A percentile compares a stretch with the other conserved stretches of the same genome.
Conservation (phyloP, 352 stramenopile species). For the Hyphochytrium catenoides region DNA sequence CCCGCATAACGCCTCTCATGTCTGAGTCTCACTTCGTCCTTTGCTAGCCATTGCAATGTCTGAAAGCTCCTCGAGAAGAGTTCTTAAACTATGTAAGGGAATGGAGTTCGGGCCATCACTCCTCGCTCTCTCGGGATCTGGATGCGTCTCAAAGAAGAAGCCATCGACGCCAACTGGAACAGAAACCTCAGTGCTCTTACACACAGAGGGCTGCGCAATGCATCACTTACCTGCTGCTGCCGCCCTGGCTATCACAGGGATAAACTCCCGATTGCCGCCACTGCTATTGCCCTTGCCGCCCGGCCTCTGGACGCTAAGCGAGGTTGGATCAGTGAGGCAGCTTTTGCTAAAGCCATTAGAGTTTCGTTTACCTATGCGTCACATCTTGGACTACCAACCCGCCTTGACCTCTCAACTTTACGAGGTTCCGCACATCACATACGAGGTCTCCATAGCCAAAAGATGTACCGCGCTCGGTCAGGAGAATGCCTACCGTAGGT, state of each 20-base stretch:
- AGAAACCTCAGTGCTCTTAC: neutral
- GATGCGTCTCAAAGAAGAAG: conserved; percentile 68
- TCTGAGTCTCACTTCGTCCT: too few species aligned
- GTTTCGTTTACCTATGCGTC: conserved; percentile 25
- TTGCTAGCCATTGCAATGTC: conserved; percentile 24
- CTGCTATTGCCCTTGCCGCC: conserved; percentile 25
- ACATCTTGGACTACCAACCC: conserved; percentile 56
- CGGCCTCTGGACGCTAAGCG: conserved; percentile 30
- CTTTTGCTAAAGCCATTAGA: neutral
- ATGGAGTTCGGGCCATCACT: conserved; percentile 46
- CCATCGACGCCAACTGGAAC: conserved; percentile 44
- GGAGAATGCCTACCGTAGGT: conserved; percentile 26
- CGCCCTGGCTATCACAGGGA: conserved; percentile 53
- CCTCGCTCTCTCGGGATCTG: conserved; percentile 24
- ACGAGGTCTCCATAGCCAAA: conserved; percentile 65
- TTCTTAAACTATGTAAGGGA: conserved; percentile 29
- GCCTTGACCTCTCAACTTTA: conserved; percentile 26
- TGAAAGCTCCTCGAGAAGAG: conserved; percentile 37
- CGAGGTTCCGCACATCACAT: conserved; percentile 48
- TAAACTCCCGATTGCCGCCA: conserved; percentile 42
- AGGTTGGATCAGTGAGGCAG: neutral
- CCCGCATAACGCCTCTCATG: too few species aligned
- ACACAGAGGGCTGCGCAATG: too few species aligned
- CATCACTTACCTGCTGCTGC: conserved; percentile 18
- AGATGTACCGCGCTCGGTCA: conserved; percentile 61